These are phyloP conservation scores for Halophytophthora batemanensis DNA, from an alignment of 352 stramenopile species.

Conservation along the genomic window DNA sequence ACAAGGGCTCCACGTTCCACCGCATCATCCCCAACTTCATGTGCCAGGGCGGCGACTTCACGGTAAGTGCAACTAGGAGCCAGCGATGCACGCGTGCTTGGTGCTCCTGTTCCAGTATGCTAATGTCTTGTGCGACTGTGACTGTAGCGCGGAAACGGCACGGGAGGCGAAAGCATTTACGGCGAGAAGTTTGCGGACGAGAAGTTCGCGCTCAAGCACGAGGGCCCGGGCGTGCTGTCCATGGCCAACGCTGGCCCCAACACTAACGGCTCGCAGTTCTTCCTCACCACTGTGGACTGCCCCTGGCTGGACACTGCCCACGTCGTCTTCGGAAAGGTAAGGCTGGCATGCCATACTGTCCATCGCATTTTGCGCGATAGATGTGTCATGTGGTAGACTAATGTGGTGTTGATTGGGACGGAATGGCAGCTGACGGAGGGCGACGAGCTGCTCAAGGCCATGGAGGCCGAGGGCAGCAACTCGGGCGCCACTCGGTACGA, in stretches of 20 bases:
- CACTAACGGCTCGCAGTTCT: constrained; percentile 98
- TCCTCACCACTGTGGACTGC: constrained; percentile 93
- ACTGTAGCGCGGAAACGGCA: constrained; percentile 77
- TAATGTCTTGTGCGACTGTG: constrained; percentile 14
- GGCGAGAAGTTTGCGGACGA: constrained; percentile 94
- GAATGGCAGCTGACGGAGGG: constrained; percentile 82
- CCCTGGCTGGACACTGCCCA: constrained; percentile 88
- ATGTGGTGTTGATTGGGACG: neutral
- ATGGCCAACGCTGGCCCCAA: constrained; percentile 97
- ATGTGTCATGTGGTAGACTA: neutral
- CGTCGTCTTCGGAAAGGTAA: constrained; percentile 93
- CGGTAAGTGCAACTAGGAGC: too few relatives aligned
- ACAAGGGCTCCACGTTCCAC: constrained; percentile 91
- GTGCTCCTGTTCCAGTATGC: neutral
- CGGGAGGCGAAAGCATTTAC: constrained; percentile 93
- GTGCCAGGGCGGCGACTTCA: constrained; percentile 98
- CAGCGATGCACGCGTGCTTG: too few relatives aligned
- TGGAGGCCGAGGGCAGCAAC: constrained; percentile 93
- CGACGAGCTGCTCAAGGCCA: constrained; percentile 94
- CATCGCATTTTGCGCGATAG: too few relatives aligned
- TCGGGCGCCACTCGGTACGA: constrained; percentile 81
- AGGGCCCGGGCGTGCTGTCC: constrained; percentile 85
- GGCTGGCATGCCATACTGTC: too few relatives aligned
- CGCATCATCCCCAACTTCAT: constrained; percentile 93
- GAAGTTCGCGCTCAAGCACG: constrained; percentile 94